phyloP scores from a whole-genome alignment of 1,284 basidiomycete genomes.

The Tetrapyrgos nigripes region DNA sequence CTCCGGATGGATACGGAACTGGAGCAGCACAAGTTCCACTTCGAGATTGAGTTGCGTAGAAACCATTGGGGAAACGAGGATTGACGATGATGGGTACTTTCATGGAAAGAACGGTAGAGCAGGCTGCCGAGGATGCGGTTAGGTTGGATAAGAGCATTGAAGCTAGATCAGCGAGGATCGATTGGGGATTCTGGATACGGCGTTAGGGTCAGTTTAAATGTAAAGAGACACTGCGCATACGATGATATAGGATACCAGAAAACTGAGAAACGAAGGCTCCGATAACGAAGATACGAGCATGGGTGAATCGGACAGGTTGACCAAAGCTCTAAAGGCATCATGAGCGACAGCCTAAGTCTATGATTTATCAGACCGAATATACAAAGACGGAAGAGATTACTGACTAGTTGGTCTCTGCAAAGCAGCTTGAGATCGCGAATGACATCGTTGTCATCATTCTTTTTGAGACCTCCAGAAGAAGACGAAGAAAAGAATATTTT shows the following conservation, averaged over 20 bases:
- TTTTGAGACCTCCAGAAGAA: constrained; percentile 61
- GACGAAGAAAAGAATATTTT: constrained; percentile 75
- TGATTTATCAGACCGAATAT: constrained; percentile 15
- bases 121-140: constrained; percentile 79
- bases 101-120: constrained; percentile 70
- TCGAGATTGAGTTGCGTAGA: constrained; percentile 77
- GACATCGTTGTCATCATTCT: constrained; percentile 69
- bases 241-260: constrained; percentile 91
- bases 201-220: constrained; percentile 5
- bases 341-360: constrained; percentile 83
- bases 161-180: constrained; percentile 92
- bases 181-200: constrained; percentile 76
- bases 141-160: constrained; percentile 98
- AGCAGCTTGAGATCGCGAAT: constrained; percentile 82
- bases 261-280: constrained; percentile 80
- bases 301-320: constrained; percentile 92
- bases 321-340: constrained; percentile 92
- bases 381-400: constrained; percentile 26
- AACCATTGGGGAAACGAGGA: constrained; percentile 45
- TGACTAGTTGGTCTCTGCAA: constrained; percentile 85
- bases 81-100: constrained; percentile 70
- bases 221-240: constrained; percentile 54
- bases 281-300: constrained; percentile 74
- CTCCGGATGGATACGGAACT: constrained; percentile 64
- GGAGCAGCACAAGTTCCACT: constrained; percentile 75